Base-by-base conservation (phyloP, 1,284 basidiomycete species). In the Melanopsichium pennsylvanicum region DNA sequence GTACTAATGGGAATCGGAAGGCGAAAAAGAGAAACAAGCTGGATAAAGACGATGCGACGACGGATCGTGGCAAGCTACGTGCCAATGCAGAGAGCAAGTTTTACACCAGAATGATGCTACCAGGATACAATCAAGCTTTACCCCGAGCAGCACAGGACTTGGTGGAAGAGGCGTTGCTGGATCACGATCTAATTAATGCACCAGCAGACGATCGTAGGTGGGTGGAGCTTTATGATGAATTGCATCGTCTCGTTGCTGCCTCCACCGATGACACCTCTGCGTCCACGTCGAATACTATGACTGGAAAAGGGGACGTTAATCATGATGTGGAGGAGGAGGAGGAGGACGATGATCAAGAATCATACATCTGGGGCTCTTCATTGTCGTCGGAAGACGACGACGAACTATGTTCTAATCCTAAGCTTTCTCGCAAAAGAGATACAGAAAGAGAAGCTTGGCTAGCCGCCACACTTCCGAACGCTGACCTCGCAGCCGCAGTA, bases 111-210 rank as follows among this genome's bases (percentile, higher is more conserved):
- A 11, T 23, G 5, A 52, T 56, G 12, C 38, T 56, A 9, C 52
- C 59, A 18, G 60, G 48, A 9, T 56, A 44, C 29, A 12, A 33
- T 12, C 36, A 36, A 36, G 19, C 15, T 10, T 22, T 63, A 16
- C 48, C 52, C 1, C 43, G n/a, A 25, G 36, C 38, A 35, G 60
- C 60, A 15, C 60, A 52, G 35, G 40, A 46, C 2, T 16, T 63
- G 52, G 52, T 63, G 10, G 60, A 63, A 22, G 18, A 16, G 22
- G 48, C 60, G 13, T 18, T 63, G 36, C 11, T 57, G 31, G 60
- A 57, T 26, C 19, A 43, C 3, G 48, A 44, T 39, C 42, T 63
- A 13, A 44, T 36, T 4, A 23, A 34, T 15, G 60, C 60, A 10
- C 15, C 43, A 2, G 35, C 46, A 5, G 47, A 48, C 9, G 60